Percentiles rank a stretch among this genome's conserved stretches.
phyloP scores from a whole-genome alignment of 148 eudicot genomes.

The Cornus florida region DNA sequence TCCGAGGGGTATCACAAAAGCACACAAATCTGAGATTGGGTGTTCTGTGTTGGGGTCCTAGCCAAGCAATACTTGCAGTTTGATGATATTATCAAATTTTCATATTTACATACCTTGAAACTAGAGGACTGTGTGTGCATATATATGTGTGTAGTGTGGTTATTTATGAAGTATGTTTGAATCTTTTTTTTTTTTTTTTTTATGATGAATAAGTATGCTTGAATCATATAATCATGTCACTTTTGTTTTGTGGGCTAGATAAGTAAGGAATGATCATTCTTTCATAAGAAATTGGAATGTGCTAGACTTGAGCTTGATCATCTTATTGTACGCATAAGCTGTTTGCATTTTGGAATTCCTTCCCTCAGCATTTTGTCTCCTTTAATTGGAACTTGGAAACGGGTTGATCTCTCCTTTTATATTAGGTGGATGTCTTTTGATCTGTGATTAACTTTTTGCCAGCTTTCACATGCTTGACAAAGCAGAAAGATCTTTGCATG shows the following conservation, averaged over 20 bases:
- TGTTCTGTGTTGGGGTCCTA: neutral
- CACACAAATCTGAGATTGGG: neutral
- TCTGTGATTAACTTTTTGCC: slow-evolving; percentile 24
- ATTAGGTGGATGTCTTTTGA: neutral
- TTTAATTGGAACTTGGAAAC: neutral
- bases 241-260: neutral
- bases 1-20: no score
- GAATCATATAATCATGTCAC: neutral
- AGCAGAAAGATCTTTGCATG: slow-evolving; percentile 96
- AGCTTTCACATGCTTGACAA: slow-evolving; percentile 95
- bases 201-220: no score
- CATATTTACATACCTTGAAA: no score
- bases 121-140: no score
- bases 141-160: no score
- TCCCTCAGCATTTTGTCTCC: neutral
- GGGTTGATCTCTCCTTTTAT: neutral
- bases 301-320: neutral
- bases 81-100: neutral
- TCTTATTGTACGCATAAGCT: neutral
- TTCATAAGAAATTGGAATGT: no score
- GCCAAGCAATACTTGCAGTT: neutral
- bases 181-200: no score
- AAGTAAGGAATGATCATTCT: no score
- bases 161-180: no score
- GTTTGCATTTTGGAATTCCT: neutral